phyloP scores from a whole-genome alignment of 164 flowering plant genomes.

The Saururus chinensis region DNA sequence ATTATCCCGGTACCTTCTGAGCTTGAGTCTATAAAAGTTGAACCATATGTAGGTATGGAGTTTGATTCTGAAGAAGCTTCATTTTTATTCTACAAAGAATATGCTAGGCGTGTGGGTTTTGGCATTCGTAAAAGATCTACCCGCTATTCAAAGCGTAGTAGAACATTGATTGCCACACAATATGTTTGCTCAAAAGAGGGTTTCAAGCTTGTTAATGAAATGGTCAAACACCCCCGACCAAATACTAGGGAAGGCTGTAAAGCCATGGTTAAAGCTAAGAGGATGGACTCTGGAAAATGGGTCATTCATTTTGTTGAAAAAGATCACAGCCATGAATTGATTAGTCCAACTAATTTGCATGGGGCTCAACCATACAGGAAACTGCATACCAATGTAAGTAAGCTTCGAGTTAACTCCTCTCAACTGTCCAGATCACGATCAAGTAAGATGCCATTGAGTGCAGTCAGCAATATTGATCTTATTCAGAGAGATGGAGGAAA shows the following conservation, averaged over 20 bases:
- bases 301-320: slow-evolving; percentile 49
- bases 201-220: slow-evolving; percentile 26
- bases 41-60: slow-evolving; percentile 69
- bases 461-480: slow-evolving; percentile 1
- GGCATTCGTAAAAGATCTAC: slow-evolving; percentile 32
- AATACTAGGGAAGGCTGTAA: slow-evolving; percentile 38
- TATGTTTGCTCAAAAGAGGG: slow-evolving; percentile 58
- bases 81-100: slow-evolving; percentile 49
- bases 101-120: slow-evolving; percentile 60
- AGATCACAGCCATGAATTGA: slow-evolving; percentile 60
- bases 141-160: slow-evolving; percentile 39
- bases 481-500: background rate
- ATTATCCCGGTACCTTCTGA: background rate
- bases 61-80: slow-evolving; percentile 63
- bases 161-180: slow-evolving; percentile 24
- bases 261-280: slow-evolving; percentile 56
- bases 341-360: slow-evolving; percentile 49
- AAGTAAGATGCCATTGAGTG: background rate
- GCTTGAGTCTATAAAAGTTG: slow-evolving; percentile 8
- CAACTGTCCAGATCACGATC: background rate
- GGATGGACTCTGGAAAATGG: slow-evolving; percentile 49
- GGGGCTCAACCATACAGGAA: slow-evolving; percentile 31
- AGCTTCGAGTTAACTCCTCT: background rate
- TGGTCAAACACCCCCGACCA: slow-evolving; percentile 4
- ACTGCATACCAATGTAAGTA: background rate